Evolutionary conservation across 2,329 filamentous ascomycete species (phyloP).

Genomic region (Alternaria consortialis): DNA sequence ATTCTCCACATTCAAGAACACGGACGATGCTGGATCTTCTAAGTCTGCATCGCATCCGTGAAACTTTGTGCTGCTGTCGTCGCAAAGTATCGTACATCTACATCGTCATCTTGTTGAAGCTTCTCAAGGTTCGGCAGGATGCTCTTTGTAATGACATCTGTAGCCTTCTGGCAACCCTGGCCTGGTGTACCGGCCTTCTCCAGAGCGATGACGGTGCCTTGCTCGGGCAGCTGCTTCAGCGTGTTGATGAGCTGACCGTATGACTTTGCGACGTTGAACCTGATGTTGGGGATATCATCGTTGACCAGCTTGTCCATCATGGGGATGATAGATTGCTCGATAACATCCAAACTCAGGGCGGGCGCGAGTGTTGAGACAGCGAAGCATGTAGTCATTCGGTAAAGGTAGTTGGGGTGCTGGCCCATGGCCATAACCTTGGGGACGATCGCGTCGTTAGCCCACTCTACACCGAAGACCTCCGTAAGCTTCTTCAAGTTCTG

Average conservation of each 20-base stretch:
- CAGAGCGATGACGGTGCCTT: slow-evolving; percentile 84
- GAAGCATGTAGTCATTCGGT: slow-evolving; percentile 99
- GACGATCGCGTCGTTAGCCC: slow-evolving; percentile 96
- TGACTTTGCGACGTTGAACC: slow-evolving; percentile 99
- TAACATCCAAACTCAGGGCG: slow-evolving; percentile 91
- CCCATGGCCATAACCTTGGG: slow-evolving; percentile 99
- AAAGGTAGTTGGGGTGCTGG: slow-evolving; percentile 97
- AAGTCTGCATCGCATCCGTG: slow-evolving; percentile 53
- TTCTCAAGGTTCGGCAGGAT: slow-evolving; percentile 92
- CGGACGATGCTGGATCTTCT: slow-evolving; percentile 28
- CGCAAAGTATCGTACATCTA: slow-evolving; percentile 97
- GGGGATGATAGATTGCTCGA: slow-evolving; percentile 90
- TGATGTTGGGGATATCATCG: slow-evolving; percentile 98
- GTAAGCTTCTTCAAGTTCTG: slow-evolving; percentile 98
- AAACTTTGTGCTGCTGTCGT: slow-evolving; percentile 78
- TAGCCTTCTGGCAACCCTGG: slow-evolving; percentile 72
- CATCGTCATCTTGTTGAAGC: slow-evolving; percentile 95
- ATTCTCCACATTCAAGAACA: slow-evolving; percentile 11
- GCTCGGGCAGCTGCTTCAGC: slow-evolving; percentile 87
- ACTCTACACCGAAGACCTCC: slow-evolving; percentile 97
- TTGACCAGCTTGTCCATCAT: slow-evolving; percentile 94
- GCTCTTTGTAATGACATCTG: slow-evolving; percentile 83
- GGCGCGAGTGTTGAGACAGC: slow-evolving; percentile 94
- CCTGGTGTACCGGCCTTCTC: slow-evolving; percentile 76
- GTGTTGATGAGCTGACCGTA: slow-evolving; percentile 89